phyloP scores from a whole-genome alignment of 805 yeast species.

The Yarrowia sp. region DNA sequence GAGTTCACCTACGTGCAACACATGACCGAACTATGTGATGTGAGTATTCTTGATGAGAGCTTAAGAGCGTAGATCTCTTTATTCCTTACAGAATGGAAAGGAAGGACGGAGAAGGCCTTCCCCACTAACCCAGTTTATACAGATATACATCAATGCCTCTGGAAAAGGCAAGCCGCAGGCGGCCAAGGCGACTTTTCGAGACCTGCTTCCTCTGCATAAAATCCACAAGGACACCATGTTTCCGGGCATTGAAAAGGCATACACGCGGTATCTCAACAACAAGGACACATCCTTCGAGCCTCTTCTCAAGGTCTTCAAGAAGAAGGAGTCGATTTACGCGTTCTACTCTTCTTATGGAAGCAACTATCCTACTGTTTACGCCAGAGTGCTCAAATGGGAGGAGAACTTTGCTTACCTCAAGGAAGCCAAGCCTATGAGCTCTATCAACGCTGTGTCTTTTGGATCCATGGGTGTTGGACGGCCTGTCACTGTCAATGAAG shows the following conservation, averaged over 20 bases:
- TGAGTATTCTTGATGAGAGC: slow-evolving; percentile 11
- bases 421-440: slow-evolving; percentile 23
- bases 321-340: slow-evolving; percentile 19
- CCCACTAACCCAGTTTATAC: slow-evolving; percentile 34
- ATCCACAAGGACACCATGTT: slow-evolving; percentile 24
- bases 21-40: slow-evolving; percentile 21
- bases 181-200: slow-evolving; percentile 18
- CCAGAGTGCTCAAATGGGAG: slow-evolving; percentile 14
- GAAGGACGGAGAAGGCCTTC: slow-evolving; percentile 2
- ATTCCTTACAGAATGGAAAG: slow-evolving; percentile 11
- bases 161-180: slow-evolving; percentile 36
- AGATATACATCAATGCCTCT: slow-evolving; percentile 26
- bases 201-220: slow-evolving; percentile 15
- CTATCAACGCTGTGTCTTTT: slow-evolving; percentile 15
- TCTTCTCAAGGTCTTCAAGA: slow-evolving; percentile 18
- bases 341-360: background rate
- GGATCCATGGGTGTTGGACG: slow-evolving; percentile 26
- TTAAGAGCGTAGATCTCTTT: too few relatives aligned
- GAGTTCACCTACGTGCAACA: slow-evolving; percentile 23
- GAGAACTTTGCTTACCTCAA: slow-evolving; percentile 26
- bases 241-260: slow-evolving; percentile 18
- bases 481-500: slow-evolving; percentile 18
- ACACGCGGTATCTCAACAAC: slow-evolving; percentile 3
- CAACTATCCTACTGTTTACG: slow-evolving; percentile 15
- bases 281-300: slow-evolving; percentile 7